Evolutionary conservation across 768 basidiomycete genomes (phyloP).

Genomic region (Peribolospora kevripleyi): DNA sequence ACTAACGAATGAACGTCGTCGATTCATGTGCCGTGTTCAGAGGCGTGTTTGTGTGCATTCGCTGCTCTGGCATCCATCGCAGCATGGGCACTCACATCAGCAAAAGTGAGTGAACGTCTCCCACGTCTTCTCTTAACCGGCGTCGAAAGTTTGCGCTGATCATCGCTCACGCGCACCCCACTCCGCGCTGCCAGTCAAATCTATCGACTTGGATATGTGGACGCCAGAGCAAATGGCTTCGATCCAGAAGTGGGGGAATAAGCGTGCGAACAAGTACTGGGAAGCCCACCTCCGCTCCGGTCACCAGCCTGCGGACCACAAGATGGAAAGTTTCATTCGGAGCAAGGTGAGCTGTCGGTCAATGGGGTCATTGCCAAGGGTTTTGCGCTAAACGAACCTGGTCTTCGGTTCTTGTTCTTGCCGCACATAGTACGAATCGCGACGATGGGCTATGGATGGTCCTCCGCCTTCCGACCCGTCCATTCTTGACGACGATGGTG

Average conservation of each 20-base stretch:
- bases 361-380: no score
- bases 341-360: slow-evolving; percentile 30
- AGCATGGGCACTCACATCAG: slow-evolving; percentile 97
- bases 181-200: slow-evolving; percentile 39
- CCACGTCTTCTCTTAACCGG: neutral
- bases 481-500: slow-evolving; percentile 32
- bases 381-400: no score
- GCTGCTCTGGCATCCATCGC: slow-evolving; percentile 91
- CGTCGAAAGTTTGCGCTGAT: neutral
- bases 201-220: slow-evolving; percentile 92
- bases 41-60: slow-evolving; percentile 82
- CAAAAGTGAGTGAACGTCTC: slow-evolving; percentile 23
- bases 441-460: slow-evolving; percentile 80
- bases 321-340: slow-evolving; percentile 92
- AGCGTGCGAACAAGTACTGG: slow-evolving; percentile 83
- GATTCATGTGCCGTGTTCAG: slow-evolving; percentile 20
- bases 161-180: neutral
- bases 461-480: slow-evolving; percentile 62
- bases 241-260: slow-evolving; percentile 87
- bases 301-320: slow-evolving; percentile 82
- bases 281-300: slow-evolving; percentile 81
- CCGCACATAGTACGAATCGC: slow-evolving; percentile 41
- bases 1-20: neutral
- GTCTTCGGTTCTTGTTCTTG: no score
- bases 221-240: slow-evolving; percentile 95